phyloP scores from a whole-genome alignment of 2,329 filamentous ascomycete species.

The Aspergillus nomiae region DNA sequence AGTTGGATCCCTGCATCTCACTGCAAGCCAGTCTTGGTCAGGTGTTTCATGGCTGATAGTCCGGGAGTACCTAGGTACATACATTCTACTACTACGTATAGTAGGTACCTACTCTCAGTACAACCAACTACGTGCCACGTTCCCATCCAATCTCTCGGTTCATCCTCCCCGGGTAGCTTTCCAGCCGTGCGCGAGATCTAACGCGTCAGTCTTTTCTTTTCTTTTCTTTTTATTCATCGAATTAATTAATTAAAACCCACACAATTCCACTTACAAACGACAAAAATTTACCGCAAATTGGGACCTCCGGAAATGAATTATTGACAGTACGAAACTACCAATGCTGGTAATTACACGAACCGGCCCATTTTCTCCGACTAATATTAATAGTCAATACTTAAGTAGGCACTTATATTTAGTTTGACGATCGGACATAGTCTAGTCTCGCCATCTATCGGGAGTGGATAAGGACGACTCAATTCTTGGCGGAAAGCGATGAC shows the following conservation, averaged over 20 bases:
- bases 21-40: background rate
- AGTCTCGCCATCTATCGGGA: background rate
- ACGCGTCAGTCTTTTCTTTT: background rate
- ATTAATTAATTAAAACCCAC: too few species aligned
- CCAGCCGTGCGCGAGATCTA: background rate
- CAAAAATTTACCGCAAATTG: too few species aligned
- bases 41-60: background rate
- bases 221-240: too few species aligned
- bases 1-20: background rate
- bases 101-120: background rate
- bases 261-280: too few species aligned
- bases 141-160: background rate
- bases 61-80: background rate
- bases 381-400: background rate
- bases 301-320: background rate
- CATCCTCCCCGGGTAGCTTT: background rate
- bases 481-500: constrained; percentile 13
- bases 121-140: background rate
- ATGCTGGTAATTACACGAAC: background rate
- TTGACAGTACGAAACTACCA: background rate
- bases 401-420: background rate
- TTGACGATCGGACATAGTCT: constrained; percentile 10
- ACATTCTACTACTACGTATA: background rate
- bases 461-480: background rate
- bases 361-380: background rate